Base-by-base conservation (phyloP, 805 yeast species). In the Barnettozyma salicaria region DNA sequence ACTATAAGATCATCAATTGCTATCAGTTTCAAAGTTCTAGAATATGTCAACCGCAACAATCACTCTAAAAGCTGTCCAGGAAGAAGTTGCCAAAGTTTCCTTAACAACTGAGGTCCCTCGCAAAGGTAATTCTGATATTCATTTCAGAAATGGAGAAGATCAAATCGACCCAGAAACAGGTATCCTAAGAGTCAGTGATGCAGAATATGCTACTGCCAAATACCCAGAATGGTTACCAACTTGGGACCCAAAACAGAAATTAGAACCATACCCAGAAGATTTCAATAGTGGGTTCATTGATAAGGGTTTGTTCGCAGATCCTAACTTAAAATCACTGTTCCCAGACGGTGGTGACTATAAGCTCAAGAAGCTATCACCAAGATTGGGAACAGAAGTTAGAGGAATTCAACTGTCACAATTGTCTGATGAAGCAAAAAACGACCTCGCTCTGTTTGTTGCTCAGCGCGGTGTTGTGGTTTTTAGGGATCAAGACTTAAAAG, bases 291-390 rank as follows among this genome's bases (percentile, higher is more conserved):
- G 24, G 4, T 39, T 40, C 27, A 57, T 57, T 22, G 89, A 81
- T 49, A 76, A 79, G n/a, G 88, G 80, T n/a, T 56, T 64, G 20
- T 63, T 70, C 38, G 88, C 81, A n/a, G 81, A 80, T 52, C 72
- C 76, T n/a, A 43, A 57, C 3, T 67, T 75, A 36, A 65, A 68
- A 18, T 70, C 67, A 48, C 64, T 80, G 39, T 70, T 78, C 47
- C 72, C 74, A 37, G 40, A 41, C 10, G 49, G 50, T 3, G 41
- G 43, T 37, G 43, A 56, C 23, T 55, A 58, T 17, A 49, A 48
- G 18, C 41, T 55, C 19, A 53, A 54, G 32, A 71, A 70, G 44
- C 56, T 82, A 26, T 74, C 85, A 2, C 90, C 92, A 21, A 80
- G 74, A 51, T 64, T 84, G 36, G 94, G 92, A 16, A 64, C 78